Conservation (phyloP, 768 basidiomycete genomes). For the Cantharellus anzutake region DNA sequence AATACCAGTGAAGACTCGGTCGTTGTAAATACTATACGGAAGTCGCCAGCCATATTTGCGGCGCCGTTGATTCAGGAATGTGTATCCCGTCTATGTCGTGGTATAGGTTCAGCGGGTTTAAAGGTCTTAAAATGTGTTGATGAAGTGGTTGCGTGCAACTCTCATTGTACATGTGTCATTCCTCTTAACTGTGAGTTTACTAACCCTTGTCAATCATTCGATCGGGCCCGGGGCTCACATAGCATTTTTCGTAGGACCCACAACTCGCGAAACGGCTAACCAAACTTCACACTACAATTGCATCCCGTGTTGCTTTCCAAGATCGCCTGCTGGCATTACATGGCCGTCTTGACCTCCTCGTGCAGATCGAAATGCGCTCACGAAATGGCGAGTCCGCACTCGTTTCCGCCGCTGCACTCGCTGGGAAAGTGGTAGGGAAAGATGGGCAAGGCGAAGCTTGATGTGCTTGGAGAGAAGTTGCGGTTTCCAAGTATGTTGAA, state of each 20-base stretch:
- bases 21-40: slow-evolving; percentile 71
- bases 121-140: slow-evolving; percentile 59
- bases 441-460: slow-evolving; percentile 13
- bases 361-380: slow-evolving; percentile 84
- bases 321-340: slow-evolving; percentile 70
- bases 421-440: too few species aligned
- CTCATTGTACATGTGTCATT: slow-evolving; percentile 75
- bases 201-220: too few species aligned
- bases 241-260: slow-evolving; percentile 43
- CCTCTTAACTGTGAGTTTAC: slow-evolving; percentile 68
- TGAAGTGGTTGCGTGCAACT: slow-evolving; percentile 65
- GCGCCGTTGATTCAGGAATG: slow-evolving; percentile 75
- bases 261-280: slow-evolving; percentile 78
- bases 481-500: slow-evolving; percentile 40
- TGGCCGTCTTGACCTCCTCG: slow-evolving; percentile 81
- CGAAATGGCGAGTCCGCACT: slow-evolving; percentile 23
- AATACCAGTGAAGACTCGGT: slow-evolving; percentile 63
- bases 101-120: slow-evolving; percentile 32
- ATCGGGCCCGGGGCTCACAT: too few species aligned
- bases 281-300: slow-evolving; percentile 62
- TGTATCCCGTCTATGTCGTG: slow-evolving; percentile 70
- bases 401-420: slow-evolving; percentile 14
- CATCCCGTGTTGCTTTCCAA: slow-evolving; percentile 61
- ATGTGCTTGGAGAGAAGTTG: slow-evolving; percentile 18
- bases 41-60: slow-evolving; percentile 72